A percentile compares a stretch with the other conserved stretches of the same genome.
phyloP scores from a whole-genome alignment of 495 filamentous ascomycete genomes.

The Neohortaea acidophila region DNA sequence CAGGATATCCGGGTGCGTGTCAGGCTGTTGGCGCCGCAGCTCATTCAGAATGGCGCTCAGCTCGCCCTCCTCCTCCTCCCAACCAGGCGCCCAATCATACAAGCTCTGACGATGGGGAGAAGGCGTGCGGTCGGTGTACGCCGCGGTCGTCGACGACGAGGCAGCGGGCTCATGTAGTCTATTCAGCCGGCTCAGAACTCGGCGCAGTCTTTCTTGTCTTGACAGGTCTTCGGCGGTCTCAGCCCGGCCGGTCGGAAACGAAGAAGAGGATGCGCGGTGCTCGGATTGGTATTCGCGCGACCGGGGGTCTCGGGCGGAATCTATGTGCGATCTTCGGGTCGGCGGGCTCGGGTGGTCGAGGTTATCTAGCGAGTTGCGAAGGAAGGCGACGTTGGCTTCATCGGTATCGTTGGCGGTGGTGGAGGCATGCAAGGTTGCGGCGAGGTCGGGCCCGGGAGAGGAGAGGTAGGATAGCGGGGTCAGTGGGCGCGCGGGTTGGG shows the following conservation, averaged over 20 bases:
- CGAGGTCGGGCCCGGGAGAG: constrained; percentile 33
- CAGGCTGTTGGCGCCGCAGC: constrained; percentile 25
- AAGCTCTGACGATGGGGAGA: constrained; percentile 31
- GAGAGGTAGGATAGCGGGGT: constrained; percentile 24
- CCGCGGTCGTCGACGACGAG: constrained; percentile 31
- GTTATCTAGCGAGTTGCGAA: constrained; percentile 27
- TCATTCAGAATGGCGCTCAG: constrained; percentile 24
- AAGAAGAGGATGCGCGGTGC: background rate
- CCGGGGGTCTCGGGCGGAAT: background rate
- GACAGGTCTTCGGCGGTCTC: constrained; percentile 14
- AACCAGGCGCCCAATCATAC: constrained; percentile 45
- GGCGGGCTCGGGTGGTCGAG: background rate
- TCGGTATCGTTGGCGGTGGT: constrained; percentile 40
- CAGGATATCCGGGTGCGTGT: constrained; percentile 26
- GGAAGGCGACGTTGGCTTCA: constrained; percentile 44
- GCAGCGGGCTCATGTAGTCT: constrained; percentile 16
- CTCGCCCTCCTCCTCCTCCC: constrained; percentile 35
- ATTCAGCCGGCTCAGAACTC: constrained; percentile 23
- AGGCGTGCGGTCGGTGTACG: constrained; percentile 36
- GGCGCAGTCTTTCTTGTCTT: constrained; percentile 20
- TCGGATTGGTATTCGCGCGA: background rate
- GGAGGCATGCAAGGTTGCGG: constrained; percentile 29
- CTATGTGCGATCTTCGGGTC: constrained; percentile 1
- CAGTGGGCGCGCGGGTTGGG: constrained; percentile 7
- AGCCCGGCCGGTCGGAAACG: background rate